A percentile compares a stretch with the other conserved stretches of the same genome.
Evolutionary conservation across 2,329 filamentous ascomycete species (phyloP).

Genomic region (Trichophyton equinum): DNA sequence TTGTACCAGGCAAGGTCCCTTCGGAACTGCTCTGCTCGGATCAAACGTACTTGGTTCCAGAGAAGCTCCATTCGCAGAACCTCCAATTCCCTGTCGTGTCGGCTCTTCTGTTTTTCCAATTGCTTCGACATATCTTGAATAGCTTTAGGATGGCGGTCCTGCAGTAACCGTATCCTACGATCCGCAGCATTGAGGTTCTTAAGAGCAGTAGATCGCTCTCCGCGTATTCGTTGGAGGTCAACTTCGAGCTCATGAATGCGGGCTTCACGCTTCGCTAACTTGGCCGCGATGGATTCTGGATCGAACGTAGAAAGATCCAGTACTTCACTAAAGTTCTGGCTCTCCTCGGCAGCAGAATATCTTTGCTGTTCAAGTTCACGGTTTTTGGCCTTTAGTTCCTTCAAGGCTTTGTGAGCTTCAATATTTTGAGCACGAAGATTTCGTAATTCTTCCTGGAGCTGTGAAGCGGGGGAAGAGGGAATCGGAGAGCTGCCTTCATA

Average conservation of each 20-base stretch:
- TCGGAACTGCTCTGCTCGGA: constrained; percentile 68
- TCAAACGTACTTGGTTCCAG: constrained; percentile 72
- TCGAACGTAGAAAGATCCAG: constrained; percentile 38
- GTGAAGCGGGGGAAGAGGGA: constrained; percentile 38
- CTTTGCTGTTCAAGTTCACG: constrained; percentile 41
- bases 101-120: constrained; percentile 34
- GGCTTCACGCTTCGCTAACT: constrained; percentile 56
- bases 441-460: constrained; percentile 41
- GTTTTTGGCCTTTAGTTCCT: constrained; percentile 42
- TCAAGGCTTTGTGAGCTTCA: constrained; percentile 46
- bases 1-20: constrained; percentile 77
- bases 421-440: constrained; percentile 50
- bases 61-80: constrained; percentile 82
- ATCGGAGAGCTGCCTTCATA: constrained; percentile 41
- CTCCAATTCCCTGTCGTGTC: constrained; percentile 53
- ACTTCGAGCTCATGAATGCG: constrained; percentile 43
- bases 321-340: constrained; percentile 34
- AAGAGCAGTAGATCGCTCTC: constrained; percentile 33
- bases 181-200: constrained; percentile 30
- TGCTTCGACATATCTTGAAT: constrained; percentile 35
- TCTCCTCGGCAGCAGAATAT: constrained; percentile 30
- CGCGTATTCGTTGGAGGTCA: constrained; percentile 53
- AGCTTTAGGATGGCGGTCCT: constrained; percentile 53
- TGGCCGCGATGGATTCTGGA: constrained; percentile 56
- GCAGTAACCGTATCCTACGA: constrained; percentile 35